Base-by-base conservation (phyloP, 2,329 filamentous ascomycete genomes). In the Ceratocystis alfenasii region DNA sequence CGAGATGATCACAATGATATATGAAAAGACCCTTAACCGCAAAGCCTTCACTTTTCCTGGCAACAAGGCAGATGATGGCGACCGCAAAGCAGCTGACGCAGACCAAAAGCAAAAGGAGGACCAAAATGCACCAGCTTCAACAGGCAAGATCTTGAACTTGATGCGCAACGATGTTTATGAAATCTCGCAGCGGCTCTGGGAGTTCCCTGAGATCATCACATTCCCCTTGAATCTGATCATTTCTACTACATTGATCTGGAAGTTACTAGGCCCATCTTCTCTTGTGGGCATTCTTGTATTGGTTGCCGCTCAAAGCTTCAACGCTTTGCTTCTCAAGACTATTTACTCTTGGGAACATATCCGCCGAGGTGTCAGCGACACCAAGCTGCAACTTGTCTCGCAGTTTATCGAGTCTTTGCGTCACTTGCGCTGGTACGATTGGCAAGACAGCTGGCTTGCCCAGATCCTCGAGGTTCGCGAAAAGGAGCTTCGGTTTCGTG, bases 141-240 rank as follows among this genome's bases (percentile, higher is more conserved):
- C 92, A 75, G 91, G 91, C 6, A 95, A 95, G 72, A 94, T 96
- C 63, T 81, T 96, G 68, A 96, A 95, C 71, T 76, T 96, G 1
- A 88, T 95, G 79, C 86, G 90, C 62, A 85, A 82, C 67, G 89
- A 94, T 73, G 89, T 88, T 0, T 94, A 93, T 72, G 88, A 92
- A 72, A 84, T 93, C 48, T 83, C 89, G 2, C 89, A 93, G 71
- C 78, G 88, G 55, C 94, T 96, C 71, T 96, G 91, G 91, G 91
- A 96, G 68, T 88, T 94, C 64, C 82, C 88, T 1, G 79, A 79
- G n/a, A 77, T 96, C 1, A 77, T 95, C 50, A 86, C 86, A 2
- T 89, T 88, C 68, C 91, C 91, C 0, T 74, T 94, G 17, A 88
- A 87, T 67, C 81, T 93, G n/a, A 72, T 90, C 1, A 78, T 95